Evolutionary conservation across 495 filamentous ascomycete species (phyloP).

Genomic region (Letharia columbiana): DNA sequence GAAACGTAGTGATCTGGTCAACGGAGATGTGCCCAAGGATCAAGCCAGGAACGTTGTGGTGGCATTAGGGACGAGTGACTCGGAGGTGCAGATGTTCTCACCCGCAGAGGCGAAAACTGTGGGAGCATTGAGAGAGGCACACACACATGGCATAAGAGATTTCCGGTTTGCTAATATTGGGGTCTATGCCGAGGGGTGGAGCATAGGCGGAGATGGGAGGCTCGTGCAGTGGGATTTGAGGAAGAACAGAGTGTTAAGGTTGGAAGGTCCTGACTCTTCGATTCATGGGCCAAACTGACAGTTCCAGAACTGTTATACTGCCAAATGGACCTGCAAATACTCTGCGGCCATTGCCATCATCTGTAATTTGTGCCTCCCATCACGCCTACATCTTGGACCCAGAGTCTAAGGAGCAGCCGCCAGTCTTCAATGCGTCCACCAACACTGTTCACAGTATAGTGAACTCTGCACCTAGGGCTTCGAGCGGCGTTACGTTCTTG

Average conservation of each 20-base stretch:
- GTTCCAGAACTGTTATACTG: constrained; percentile 39
- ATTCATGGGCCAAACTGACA: constrained; percentile 18
- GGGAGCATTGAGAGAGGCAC: constrained; percentile 41
- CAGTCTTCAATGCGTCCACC: constrained; percentile 45
- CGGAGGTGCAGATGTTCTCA: constrained; percentile 48
- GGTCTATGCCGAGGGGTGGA: constrained; percentile 44
- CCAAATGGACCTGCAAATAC: constrained; percentile 39
- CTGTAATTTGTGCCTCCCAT: constrained; percentile 50
- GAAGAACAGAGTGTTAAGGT: constrained; percentile 42
- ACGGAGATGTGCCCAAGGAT: constrained; percentile 34
- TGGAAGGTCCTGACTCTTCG: constrained; percentile 15
- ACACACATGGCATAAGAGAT: constrained; percentile 46
- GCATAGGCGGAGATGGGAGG: constrained; percentile 51
- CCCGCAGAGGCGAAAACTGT: constrained; percentile 44
- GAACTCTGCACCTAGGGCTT: constrained; percentile 33
- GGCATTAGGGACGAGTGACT: constrained; percentile 47
- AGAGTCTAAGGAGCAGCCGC: constrained; percentile 36
- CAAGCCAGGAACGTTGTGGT: constrained; percentile 40
- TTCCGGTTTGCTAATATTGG: constrained; percentile 47
- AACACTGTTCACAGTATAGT: constrained; percentile 46
- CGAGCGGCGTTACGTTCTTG: constrained; percentile 33
- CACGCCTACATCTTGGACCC: constrained; percentile 44
- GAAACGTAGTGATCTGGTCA: constrained; percentile 42
- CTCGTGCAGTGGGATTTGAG: constrained; percentile 52
- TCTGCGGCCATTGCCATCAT: constrained; percentile 32